A percentile compares a stretch with the other conserved stretches of the same genome.
phyloP scores from a whole-genome alignment of 164 flowering plant genomes.

The Sextonia rubra region DNA sequence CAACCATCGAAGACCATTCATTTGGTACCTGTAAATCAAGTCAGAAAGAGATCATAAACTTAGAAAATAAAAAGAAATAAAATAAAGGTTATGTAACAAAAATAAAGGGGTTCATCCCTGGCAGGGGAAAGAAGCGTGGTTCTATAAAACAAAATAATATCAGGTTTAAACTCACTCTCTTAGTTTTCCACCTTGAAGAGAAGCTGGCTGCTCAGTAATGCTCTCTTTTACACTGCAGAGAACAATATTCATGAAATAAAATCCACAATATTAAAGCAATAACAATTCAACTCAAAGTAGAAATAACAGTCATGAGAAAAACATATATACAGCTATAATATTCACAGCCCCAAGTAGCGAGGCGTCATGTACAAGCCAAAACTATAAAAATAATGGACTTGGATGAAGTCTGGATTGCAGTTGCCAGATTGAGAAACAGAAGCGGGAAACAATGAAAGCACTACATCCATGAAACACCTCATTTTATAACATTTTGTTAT shows the following conservation, averaged over 20 bases:
- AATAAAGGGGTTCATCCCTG: neutral
- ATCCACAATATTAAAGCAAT: neutral
- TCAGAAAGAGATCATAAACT: neutral
- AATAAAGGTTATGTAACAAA: no score
- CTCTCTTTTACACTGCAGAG: conserved; percentile 85
- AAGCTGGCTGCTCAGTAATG: conserved; percentile 74
- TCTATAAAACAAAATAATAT: neutral
- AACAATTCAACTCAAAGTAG: neutral
- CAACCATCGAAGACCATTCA: conserved; percentile 98
- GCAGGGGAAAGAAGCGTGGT: neutral
- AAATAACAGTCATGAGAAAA: neutral
- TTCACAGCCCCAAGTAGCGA: neutral
- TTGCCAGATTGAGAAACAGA: neutral
- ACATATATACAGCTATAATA: neutral
- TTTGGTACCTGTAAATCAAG: conserved; percentile 67
- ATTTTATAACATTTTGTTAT: no score
- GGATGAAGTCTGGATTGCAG: neutral
- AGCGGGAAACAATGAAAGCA: neutral
- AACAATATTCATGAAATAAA: conserved; percentile 4
- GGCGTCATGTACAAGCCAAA: neutral
- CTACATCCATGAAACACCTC: neutral
- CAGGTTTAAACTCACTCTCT: conserved; percentile 70
- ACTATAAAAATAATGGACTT: neutral
- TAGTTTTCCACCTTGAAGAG: conserved; percentile 81
- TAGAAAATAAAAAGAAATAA: neutral